Percentiles rank a stretch among this genome's conserved stretches.
Evolutionary conservation across 768 basidiomycete species (phyloP).

Genomic region (Boletus coccyginus): DNA sequence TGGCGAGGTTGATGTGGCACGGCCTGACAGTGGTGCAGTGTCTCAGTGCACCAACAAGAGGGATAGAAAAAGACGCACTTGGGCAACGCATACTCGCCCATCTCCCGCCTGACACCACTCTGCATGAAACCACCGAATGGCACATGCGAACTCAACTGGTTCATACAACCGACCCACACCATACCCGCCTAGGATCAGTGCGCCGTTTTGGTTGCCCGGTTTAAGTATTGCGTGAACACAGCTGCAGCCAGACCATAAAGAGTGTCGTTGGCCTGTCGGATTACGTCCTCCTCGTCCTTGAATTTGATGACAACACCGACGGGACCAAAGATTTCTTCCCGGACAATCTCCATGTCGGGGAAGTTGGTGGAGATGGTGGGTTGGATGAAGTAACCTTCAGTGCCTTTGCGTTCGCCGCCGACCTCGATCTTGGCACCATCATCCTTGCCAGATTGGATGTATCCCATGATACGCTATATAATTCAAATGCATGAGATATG

Average conservation of each 20-base stretch:
- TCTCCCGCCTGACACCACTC: constrained; percentile 76
- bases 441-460: constrained; percentile 72
- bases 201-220: constrained; percentile 67
- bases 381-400: constrained; percentile 65
- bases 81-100: constrained; percentile 70
- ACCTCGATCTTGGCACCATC: constrained; percentile 65
- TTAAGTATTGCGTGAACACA: constrained; percentile 80
- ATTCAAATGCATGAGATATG: not conserved
- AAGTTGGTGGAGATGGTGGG: constrained; percentile 75
- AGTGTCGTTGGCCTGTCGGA: constrained; percentile 81
- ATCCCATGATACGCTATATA: constrained; percentile 67
- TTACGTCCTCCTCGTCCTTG: constrained; percentile 62
- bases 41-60: not conserved
- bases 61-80: constrained; percentile 37
- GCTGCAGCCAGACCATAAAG: constrained; percentile 84
- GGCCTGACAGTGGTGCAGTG: constrained; percentile 12
- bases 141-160: constrained; percentile 36
- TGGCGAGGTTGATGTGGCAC: constrained; percentile 48
- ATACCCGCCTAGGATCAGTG: constrained; percentile 81
- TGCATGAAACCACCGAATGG: constrained; percentile 90
- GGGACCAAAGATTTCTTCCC: constrained; percentile 79
- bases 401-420: constrained; percentile 62
- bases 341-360: constrained; percentile 71
- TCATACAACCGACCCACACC: constrained; percentile 53
- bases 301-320: constrained; percentile 77